These are phyloP conservation scores for Vaccinium darrowii DNA, from an alignment of 148 eudicot species.

Conservation along the genomic window DNA sequence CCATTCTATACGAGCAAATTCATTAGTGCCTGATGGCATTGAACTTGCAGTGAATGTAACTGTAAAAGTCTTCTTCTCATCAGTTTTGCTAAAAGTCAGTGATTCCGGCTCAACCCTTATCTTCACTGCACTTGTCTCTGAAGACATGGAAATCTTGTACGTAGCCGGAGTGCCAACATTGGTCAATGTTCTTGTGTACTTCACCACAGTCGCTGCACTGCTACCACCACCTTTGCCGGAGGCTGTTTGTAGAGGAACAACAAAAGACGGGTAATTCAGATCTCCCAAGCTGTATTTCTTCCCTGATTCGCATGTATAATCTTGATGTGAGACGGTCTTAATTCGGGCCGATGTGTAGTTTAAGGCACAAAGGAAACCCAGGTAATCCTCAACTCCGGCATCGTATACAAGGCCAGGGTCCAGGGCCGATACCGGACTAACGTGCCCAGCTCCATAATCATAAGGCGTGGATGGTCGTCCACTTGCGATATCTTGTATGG, in stretches of 20 bases:
- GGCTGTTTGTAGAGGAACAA: slow-evolving; percentile 58
- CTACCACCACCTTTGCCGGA: slow-evolving; percentile 46
- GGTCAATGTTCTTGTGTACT: slow-evolving; percentile 67
- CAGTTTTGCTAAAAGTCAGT: slow-evolving; percentile 44
- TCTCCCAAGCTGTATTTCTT: slow-evolving; percentile 52
- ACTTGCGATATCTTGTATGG: slow-evolving; percentile 56
- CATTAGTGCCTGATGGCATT: slow-evolving; percentile 73
- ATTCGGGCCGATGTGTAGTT: slow-evolving; percentile 53
- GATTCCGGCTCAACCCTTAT: slow-evolving; percentile 63
- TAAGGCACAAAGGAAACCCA: slow-evolving; percentile 74
- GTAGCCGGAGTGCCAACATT: slow-evolving; percentile 74
- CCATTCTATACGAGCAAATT: slow-evolving; percentile 73
- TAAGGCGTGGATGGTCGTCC: slow-evolving; percentile 65
- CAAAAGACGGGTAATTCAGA: slow-evolving; percentile 78
- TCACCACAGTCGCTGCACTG: slow-evolving; percentile 36
- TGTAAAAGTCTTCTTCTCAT: slow-evolving; percentile 68
- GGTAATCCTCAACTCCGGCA: slow-evolving; percentile 48
- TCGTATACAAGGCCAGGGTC: slow-evolving; percentile 88
- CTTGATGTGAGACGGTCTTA: slow-evolving; percentile 35
- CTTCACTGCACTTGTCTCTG: slow-evolving; percentile 48
- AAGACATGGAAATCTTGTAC: slow-evolving; percentile 59
- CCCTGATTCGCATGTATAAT: slow-evolving; percentile 36
- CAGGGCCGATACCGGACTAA: slow-evolving; percentile 61
- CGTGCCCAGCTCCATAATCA: slow-evolving; percentile 82
- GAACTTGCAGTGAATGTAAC: slow-evolving; percentile 66